Evolutionary conservation across 1,139 yeast genomes (phyloP).

Genomic region (Yamadazyma dendronema): DNA sequence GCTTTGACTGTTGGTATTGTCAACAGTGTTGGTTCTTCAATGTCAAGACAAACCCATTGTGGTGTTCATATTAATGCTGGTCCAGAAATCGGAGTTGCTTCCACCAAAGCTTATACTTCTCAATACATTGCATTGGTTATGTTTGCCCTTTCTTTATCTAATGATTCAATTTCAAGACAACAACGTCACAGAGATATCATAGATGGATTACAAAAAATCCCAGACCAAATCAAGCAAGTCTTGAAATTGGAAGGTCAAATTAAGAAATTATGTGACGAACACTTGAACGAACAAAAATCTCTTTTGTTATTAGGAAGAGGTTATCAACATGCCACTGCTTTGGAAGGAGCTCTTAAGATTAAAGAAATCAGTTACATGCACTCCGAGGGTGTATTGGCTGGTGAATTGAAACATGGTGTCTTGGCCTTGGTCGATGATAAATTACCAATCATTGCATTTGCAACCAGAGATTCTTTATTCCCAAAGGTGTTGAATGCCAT

Average conservation of each 20-base stretch:
- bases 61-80: slow-evolving; percentile 99
- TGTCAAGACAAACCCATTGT: slow-evolving; percentile 95
- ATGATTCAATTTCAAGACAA: slow-evolving; percentile 77
- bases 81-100: slow-evolving; percentile 99
- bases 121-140: slow-evolving; percentile 96
- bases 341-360: slow-evolving; percentile 97
- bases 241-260: slow-evolving; percentile 71
- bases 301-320: slow-evolving; percentile 94
- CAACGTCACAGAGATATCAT: slow-evolving; percentile 84
- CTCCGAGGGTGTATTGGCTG: slow-evolving; percentile 98
- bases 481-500: slow-evolving; percentile 96
- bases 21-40: slow-evolving; percentile 88
- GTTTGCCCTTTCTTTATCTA: slow-evolving; percentile 92
- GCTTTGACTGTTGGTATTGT: slow-evolving; percentile 97
- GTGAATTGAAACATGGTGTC: slow-evolving; percentile 98
- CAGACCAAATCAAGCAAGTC: slow-evolving; percentile 80
- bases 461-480: slow-evolving; percentile 95
- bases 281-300: slow-evolving; percentile 79
- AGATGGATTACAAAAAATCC: slow-evolving; percentile 79
- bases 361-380: slow-evolving; percentile 99
- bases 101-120: slow-evolving; percentile 99
- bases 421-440: slow-evolving; percentile 93
- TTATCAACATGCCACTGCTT: slow-evolving; percentile 93
- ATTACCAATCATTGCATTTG: slow-evolving; percentile 92
- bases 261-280: slow-evolving; percentile 69